Base-by-base conservation (phyloP, 2,329 filamentous ascomycete species). In the Mycosphaerella arachidis region DNA sequence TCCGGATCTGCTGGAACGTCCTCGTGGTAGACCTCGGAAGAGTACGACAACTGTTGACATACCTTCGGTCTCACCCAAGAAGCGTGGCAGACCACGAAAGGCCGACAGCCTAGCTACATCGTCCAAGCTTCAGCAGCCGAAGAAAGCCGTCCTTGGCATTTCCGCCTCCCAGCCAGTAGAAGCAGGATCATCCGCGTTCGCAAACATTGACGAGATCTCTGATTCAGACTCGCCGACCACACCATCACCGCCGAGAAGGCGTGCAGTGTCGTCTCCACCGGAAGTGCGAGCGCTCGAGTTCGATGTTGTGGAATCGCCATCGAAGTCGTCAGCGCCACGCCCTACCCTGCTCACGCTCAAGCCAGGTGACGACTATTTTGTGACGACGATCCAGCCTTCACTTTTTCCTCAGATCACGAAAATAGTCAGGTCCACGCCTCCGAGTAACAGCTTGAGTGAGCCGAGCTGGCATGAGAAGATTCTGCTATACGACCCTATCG, bases 381-480 rank as follows among this genome's bases (percentile, higher is more conserved):
- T 61, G 0, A 51, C 62, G 30, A 64, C 78, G 31, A 52, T 52
- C 29, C 70, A 75, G 50, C 62, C 70, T 1, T 66, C 69, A 4
- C 65, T 85, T n/a, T 80, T 78, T 61, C 67, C 70, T 0, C 71
- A 74, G 35, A 83, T 86, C 55, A 81, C 79, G 6, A 67, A 72
- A 10, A 77, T 79, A 2, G 73, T 86, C 37, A 79, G 75, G 40
- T 70, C 72, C 6, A 75, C 79, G 30, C 70, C 76, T 18, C 76
- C 74, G 5, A 74, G 74, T 2, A 74, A 72, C 8, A 71, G 81
- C 58, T 71, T 73, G 6, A 72, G 68, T 6, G 70, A 72, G 2
- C 81, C 80, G 2, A 91, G 85, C 1, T 97, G 92, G 90, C 82
- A 95, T 67, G 91, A 97, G 75, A 95, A 92, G 76, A 97, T 99